A percentile compares a stretch with the other conserved stretches of the same genome.
phyloP scores from a whole-genome alignment of 2,329 filamentous ascomycete species.

The Scedosporium boydii region DNA sequence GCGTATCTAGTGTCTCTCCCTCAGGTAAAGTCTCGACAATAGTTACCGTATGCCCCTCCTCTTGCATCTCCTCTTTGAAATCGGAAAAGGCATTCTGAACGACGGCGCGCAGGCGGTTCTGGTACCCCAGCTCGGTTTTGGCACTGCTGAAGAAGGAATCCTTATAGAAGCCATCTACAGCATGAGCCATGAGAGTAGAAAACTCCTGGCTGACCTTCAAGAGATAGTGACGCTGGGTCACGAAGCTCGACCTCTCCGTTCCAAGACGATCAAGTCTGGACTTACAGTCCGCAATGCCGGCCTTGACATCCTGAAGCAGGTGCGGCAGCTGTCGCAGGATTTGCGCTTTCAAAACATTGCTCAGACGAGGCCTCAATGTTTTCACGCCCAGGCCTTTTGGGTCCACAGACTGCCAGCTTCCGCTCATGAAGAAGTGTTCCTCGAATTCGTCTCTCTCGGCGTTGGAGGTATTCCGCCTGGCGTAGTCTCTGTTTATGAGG shows the following conservation, averaged over 20 bases:
- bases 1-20: too few species aligned
- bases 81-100: slow-evolving; percentile 16
- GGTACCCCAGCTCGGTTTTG: slow-evolving; percentile 19
- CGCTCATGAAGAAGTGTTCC: slow-evolving; percentile 29
- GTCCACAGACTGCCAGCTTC: slow-evolving; percentile 26
- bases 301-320: slow-evolving; percentile 15
- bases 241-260: slow-evolving; percentile 9
- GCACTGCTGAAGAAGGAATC: slow-evolving; percentile 38
- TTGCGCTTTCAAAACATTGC: slow-evolving; percentile 15
- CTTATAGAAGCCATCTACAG: slow-evolving; percentile 41
- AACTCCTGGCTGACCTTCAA: slow-evolving; percentile 34
- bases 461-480: slow-evolving; percentile 19
- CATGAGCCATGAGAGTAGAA: slow-evolving; percentile 31
- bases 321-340: slow-evolving; percentile 19
- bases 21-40: too few species aligned
- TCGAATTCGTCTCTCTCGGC: slow-evolving; percentile 29
- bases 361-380: slow-evolving; percentile 11
- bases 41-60: background rate
- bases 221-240: slow-evolving; percentile 35
- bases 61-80: slow-evolving; percentile 13
- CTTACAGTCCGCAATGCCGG: slow-evolving; percentile 6
- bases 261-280: slow-evolving; percentile 10
- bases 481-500: slow-evolving; percentile 34
- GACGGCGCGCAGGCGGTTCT: slow-evolving; percentile 16
- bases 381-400: slow-evolving; percentile 12